Evolutionary conservation across 306 rosid species (phyloP), one percentile per base, ranked within the genome.

Genomic region (Prunus fruticosa): DNA sequence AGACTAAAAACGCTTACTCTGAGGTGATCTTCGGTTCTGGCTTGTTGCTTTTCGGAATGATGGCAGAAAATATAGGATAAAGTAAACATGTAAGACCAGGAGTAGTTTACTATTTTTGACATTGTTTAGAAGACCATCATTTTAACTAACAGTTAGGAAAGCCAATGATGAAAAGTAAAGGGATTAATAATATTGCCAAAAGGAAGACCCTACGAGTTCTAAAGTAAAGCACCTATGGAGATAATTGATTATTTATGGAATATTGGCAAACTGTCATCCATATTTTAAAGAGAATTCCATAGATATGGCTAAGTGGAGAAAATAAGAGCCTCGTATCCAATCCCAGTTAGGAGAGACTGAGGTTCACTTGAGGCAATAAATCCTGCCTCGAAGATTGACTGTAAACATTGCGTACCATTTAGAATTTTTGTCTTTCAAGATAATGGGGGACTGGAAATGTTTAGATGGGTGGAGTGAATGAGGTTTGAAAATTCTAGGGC

Each of bases 21-120:
- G 27, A 25, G 27, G 27, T 25, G 27, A 25, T 25, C 27, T 25
- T 25, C 27, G 27, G 27, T 25, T 25, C 27, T 25, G 2, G 27
- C 27, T 25, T 25, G 27, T 25, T 25, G 27, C 27, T 25, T 25
- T 25, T 25, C 2, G 27, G 27, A 25, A 25, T 25, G 27, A 25
- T 25, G 27, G 27, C 27, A 25, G 27, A 25, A 25, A 25, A 25
- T 25, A 25, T 1, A 25, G 27, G 27, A 25, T 25, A 25, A 25
- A 25, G 27, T 25, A 25, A 25, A 25, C 27, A 28, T 28, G 32
- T 3, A 28, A 28, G 32, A 28, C 66, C 32, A 28, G 11, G 49
- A 2, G 47, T n/a, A 27, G 82, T 61, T 79, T 64, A 23, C 69
- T 66, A 69, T 46, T 53, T 30, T 45, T 64, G 56, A 64, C 9